These are phyloP conservation scores for Plantago ovata DNA, from an alignment of 257 asterid species.

Conservation along the genomic window DNA sequence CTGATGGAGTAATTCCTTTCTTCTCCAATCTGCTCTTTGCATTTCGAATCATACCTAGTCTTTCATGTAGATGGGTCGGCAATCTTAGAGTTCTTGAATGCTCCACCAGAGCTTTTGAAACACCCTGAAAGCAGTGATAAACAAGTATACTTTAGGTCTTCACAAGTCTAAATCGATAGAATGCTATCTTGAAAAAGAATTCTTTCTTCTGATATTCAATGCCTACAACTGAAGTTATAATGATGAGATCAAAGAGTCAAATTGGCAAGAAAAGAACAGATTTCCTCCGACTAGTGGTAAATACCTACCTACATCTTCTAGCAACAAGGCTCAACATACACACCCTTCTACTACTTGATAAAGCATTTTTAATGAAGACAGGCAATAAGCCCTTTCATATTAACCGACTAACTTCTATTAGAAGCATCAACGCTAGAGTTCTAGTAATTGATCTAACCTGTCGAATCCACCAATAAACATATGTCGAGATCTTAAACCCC, in stretches of 20 bases:
- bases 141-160: constrained; percentile 7
- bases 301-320: constrained; percentile 5
- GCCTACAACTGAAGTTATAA: background rate
- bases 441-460: constrained; percentile 46
- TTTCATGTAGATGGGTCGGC: constrained; percentile 85
- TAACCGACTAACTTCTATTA: background rate
- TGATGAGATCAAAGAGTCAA: no score
- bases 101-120: constrained; percentile 77
- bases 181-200: background rate
- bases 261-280: no score
- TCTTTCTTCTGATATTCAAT: background rate
- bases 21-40: constrained; percentile 77
- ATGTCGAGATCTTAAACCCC: constrained; percentile 95
- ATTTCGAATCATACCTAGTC: constrained; percentile 72
- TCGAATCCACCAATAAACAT: constrained; percentile 98
- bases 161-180: no score
- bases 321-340: background rate
- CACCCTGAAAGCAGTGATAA: constrained; percentile 53
- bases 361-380: background rate
- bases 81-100: constrained; percentile 80
- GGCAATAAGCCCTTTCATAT: no score
- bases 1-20: constrained; percentile 77
- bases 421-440: background rate
- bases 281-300: no score
- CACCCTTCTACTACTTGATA: background rate